Percentiles rank a stretch among this genome's conserved stretches.
Evolutionary conservation across 2,329 filamentous ascomycete genomes (phyloP).

Genomic region (Rhinocladiella mackenziei): DNA sequence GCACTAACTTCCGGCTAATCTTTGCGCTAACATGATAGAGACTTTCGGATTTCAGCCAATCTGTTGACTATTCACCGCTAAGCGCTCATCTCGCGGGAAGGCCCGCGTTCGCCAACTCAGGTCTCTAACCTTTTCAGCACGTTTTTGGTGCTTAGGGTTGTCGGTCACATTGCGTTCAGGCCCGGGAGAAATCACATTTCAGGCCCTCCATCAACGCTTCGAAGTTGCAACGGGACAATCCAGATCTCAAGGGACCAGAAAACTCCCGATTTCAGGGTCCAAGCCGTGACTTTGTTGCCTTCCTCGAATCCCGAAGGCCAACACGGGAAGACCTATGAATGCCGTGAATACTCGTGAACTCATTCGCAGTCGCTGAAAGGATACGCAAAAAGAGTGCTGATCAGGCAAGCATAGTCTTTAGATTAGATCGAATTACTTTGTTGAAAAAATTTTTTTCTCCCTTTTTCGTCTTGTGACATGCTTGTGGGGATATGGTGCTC

Average conservation of each 20-base stretch:
- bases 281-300: too few species aligned
- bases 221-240: background rate
- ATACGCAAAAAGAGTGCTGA: too few species aligned
- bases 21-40: too few species aligned
- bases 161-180: background rate
- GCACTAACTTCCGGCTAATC: slow-evolving; percentile 14
- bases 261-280: slow-evolving; percentile 2
- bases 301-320: background rate
- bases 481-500: slow-evolving; percentile 6
- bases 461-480: slow-evolving; percentile 17
- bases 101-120: slow-evolving; percentile 5
- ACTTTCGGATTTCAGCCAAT: slow-evolving; percentile 11
- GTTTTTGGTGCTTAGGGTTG: background rate
- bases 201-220: too few species aligned
- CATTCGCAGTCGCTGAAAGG: too few species aligned
- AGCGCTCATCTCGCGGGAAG: slow-evolving; percentile 16
- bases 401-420: too few species aligned
- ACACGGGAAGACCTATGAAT: background rate
- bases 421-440: too few species aligned
- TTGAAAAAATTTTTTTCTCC: too few species aligned
- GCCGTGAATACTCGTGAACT: too few species aligned
- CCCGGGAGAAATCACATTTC: too few species aligned
- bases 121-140: background rate
- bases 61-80: slow-evolving; percentile 1
- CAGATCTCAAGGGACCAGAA: slow-evolving; percentile 10